Evolutionary conservation across 1,284 basidiomycete genomes (phyloP), one percentile per base, ranked within the genome.

Genomic region (Xerocomus minutiporus): DNA sequence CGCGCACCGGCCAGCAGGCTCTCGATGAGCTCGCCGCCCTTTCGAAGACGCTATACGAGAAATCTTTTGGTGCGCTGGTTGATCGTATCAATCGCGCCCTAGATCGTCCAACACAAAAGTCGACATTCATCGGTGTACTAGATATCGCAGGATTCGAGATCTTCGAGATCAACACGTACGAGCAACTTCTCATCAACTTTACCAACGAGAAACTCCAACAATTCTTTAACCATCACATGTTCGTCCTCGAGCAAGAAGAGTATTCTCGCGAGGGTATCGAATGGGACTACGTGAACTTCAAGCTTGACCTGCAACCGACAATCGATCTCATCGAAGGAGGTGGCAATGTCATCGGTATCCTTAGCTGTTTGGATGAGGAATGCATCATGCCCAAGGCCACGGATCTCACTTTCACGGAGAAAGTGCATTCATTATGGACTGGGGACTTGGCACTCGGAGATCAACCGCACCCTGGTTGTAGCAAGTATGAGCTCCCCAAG

Each of bases 61-160:
- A 97, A 72, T 93, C 88, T 1, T 99, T 99, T 65, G 91, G 93
- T 15, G 80, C 83, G 42, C 82, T 99, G 44, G 97, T 99, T 23
- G 95, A 97, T 58, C 83, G 93, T 41, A 93, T 99, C 72, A 99
- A 99, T 69, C 84, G 83, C 46, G 95, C 94, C 1, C 80, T 99
- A 1, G 96, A 98, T 63, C 83, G 95, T 8, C 94, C 95, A 1
- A 91, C 91, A 32, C 84, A 86, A 28, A 97, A 97, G 71, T 88
- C 92, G 34, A 94, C 91, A 2, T 99, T 98, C 69, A 99, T 99
- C 57, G 97, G 97, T 42, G 97, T 99, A 3, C 82, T 99, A 31
- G 97, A 99, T 82, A 99, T 99, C 54, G 97, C 97, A 7, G 97
- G 97, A 20, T 99, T 99, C 74, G 97, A 99, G 71, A 99, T 99